Conservation (phyloP, 2,329 filamentous ascomycete species). For the Monilinia fructigena region DNA sequence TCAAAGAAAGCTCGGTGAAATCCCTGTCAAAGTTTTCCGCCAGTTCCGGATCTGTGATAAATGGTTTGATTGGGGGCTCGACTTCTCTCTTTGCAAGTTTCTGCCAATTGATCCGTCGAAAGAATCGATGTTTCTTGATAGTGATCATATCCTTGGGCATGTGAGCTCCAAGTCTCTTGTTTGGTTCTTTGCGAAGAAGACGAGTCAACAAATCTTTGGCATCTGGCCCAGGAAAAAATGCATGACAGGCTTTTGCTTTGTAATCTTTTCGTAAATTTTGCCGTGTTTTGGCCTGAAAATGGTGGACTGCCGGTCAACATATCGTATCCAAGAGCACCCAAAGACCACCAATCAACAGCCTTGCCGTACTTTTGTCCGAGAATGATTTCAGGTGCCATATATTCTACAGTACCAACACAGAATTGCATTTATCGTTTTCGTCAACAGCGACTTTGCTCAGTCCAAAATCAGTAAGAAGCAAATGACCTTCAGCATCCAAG, state of each 20-base stretch:
- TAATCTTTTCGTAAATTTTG: conserved; percentile 93
- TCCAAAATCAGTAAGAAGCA: conserved; percentile 94
- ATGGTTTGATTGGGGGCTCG: conserved; percentile 83
- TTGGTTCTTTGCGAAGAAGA: conserved; percentile 86
- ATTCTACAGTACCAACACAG: conserved; percentile 90
- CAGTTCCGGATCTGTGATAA: conserved; percentile 92
- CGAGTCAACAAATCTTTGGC: conserved; percentile 92
- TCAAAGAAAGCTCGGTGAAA: conserved; percentile 83
- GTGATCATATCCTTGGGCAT: conserved; percentile 84
- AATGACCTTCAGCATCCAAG: conserved; percentile 84
- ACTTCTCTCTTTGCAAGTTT: conserved; percentile 78
- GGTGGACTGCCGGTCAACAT: conserved; percentile 89
- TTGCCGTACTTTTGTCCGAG: conserved; percentile 86
- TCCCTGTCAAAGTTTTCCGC: conserved; percentile 96
- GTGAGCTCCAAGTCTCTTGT: conserved; percentile 81
- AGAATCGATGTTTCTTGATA: conserved; percentile 93
- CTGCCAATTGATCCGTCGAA: conserved; percentile 94
- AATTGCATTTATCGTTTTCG: conserved; percentile 70
- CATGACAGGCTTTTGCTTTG: conserved; percentile 84
- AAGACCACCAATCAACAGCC: conserved; percentile 97
- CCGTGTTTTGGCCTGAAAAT: conserved; percentile 85
- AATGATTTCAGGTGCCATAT: conserved; percentile 95
- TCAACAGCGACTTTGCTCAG: conserved; percentile 90
- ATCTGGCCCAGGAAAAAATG: conserved; percentile 89
- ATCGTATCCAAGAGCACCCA: conserved; percentile 89